Evolutionary conservation across 495 filamentous ascomycete species (phyloP).

Genomic region (Pyronema domesticum): DNA sequence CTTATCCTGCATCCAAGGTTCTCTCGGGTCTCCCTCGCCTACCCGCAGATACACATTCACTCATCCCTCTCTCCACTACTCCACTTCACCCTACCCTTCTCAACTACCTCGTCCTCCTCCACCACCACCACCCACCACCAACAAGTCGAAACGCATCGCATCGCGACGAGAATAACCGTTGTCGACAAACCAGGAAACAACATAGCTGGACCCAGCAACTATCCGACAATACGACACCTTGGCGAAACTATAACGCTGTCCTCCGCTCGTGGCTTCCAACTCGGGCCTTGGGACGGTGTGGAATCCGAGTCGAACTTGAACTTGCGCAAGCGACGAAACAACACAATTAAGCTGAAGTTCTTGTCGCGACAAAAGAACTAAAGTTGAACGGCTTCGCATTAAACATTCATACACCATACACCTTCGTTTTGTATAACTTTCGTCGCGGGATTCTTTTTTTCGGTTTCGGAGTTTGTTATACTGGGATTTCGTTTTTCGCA

Average conservation of each 20-base stretch:
- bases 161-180: background rate
- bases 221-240: constrained; percentile 16
- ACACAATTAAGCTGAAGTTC: too few species aligned
- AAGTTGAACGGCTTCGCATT: too few species aligned
- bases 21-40: constrained; percentile 1
- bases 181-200: background rate
- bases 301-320: constrained; percentile 11
- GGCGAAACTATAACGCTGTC: constrained; percentile 9
- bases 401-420: background rate
- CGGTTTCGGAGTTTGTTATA: background rate
- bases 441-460: background rate
- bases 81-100: background rate
- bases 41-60: constrained; percentile 1
- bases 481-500: background rate
- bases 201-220: constrained; percentile 22
- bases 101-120: background rate
- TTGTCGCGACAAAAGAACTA: too few species aligned
- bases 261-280: constrained; percentile 11
- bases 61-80: background rate
- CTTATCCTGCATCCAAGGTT: constrained; percentile 3
- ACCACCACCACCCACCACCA: background rate
- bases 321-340: too few species aligned
- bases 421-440: constrained; percentile 1
- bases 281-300: constrained; percentile 18
- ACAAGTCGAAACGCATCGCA: background rate